These are phyloP conservation scores for Neopestalotiopsis clavispora DNA, from an alignment of 2,329 filamentous ascomycete species.

Conservation along the genomic window DNA sequence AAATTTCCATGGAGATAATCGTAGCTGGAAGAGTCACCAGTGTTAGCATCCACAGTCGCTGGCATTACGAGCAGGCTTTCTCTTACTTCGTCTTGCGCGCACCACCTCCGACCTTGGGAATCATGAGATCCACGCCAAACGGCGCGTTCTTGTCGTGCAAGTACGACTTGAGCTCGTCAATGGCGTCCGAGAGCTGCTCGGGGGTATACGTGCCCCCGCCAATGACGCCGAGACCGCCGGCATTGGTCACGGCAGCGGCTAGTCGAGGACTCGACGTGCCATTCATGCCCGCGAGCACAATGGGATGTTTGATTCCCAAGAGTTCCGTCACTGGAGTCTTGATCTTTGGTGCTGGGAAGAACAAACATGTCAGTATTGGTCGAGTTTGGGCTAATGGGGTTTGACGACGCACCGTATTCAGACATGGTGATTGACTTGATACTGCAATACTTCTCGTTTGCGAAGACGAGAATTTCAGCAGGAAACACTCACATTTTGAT, in stretches of 20 bases:
- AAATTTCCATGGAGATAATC: constrained; percentile 39
- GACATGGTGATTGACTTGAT: neutral
- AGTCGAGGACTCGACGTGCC: constrained; percentile 93
- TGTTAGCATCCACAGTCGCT: neutral
- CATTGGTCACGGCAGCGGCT: constrained; percentile 93
- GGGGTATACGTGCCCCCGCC: constrained; percentile 93
- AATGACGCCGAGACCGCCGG: constrained; percentile 91
- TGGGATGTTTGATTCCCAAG: constrained; percentile 92
- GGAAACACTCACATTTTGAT: neutral
- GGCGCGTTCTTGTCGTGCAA: constrained; percentile 81
- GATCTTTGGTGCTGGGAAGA: neutral
- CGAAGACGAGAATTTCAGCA: neutral
- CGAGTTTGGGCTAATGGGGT: no score
- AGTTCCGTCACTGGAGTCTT: constrained; percentile 87
- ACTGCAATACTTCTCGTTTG: neutral
- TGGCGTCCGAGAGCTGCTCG: constrained; percentile 92
- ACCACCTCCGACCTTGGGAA: constrained; percentile 38
- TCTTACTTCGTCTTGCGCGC: constrained; percentile 36
- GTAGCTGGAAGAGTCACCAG: constrained; percentile 17
- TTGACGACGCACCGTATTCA: neutral
- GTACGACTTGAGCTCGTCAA: constrained; percentile 86
- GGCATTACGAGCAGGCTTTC: neutral
- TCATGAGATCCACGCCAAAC: constrained; percentile 40
- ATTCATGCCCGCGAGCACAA: constrained; percentile 97
- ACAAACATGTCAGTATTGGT: neutral